phyloP scores from a whole-genome alignment of 305 asterid genomes.

The Striga hermonthica region DNA sequence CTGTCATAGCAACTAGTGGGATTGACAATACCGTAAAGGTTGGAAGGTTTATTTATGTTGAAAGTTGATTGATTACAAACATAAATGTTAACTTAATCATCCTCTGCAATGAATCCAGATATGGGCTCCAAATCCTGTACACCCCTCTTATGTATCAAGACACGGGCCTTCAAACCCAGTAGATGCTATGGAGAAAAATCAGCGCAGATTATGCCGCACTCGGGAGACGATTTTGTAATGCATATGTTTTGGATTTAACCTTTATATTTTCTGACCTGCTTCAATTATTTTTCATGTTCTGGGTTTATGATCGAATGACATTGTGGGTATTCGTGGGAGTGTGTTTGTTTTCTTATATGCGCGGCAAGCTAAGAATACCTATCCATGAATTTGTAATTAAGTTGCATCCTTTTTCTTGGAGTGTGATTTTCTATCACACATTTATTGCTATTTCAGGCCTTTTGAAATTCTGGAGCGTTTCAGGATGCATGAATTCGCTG shows the following conservation, averaged over 20 bases:
- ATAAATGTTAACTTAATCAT: conserved; percentile 9
- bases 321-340: conserved; percentile 11
- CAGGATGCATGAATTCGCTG: conserved; percentile 83
- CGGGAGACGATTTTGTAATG: conserved; percentile 69
- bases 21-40: conserved; percentile 96
- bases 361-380: conserved; percentile 10
- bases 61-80: conserved; percentile 20
- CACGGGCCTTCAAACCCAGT: conserved; percentile 67
- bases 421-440: not conserved
- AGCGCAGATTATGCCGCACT: conserved; percentile 58
- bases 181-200: conserved; percentile 83
- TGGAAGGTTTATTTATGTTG: conserved; percentile 28
- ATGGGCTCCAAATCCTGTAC: conserved; percentile 85
- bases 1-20: conserved; percentile 92
- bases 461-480: conserved; percentile 86
- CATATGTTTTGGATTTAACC: conserved; percentile 15
- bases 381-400: conserved; percentile 19
- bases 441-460: conserved; percentile 58
- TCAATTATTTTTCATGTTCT: conserved; percentile 23
- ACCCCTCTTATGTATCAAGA: conserved; percentile 68
- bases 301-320: not conserved
- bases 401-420: conserved; percentile 7
- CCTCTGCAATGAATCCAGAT: conserved; percentile 49
- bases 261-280: conserved; percentile 7
- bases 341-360: conserved; percentile 1